Evolutionary conservation across 441 rosid species (phyloP).

Genomic region (Capsella rubella): DNA sequence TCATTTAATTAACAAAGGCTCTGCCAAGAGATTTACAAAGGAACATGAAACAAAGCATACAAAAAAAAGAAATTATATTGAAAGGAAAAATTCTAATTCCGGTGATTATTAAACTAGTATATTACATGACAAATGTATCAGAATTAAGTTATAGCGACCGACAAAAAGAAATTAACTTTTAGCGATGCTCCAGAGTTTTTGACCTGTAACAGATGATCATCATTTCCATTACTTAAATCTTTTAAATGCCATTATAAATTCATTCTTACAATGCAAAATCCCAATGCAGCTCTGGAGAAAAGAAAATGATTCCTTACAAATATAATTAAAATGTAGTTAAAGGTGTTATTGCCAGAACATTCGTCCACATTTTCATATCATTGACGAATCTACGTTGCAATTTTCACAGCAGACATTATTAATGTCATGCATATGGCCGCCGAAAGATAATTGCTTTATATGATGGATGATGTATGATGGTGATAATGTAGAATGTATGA

Average conservation of each 20-base stretch:
- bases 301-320: not conserved
- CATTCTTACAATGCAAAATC: not conserved
- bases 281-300: conserved; percentile 29
- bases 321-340: not conserved
- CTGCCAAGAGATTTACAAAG: conserved; percentile 7
- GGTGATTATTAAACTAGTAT: conserved; percentile 38
- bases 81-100: not conserved
- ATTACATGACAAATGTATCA: conserved; percentile 26
- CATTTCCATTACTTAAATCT: conserved; percentile 16
- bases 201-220: conserved; percentile 41
- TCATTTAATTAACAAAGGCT: not conserved
- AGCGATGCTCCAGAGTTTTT: conserved; percentile 44
- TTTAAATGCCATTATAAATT: not conserved
- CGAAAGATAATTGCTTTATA: conserved; percentile 38
- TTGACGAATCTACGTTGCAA: conserved; percentile 33
- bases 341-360: conserved; percentile 41
- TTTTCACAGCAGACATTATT: conserved; percentile 30
- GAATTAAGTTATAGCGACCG: conserved; percentile 38
- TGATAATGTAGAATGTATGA: conserved; percentile 4
- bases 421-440: conserved; percentile 37
- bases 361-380: conserved; percentile 43
- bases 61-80: not conserved
- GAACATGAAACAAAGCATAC: conserved; percentile 20
- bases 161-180: conserved; percentile 36
- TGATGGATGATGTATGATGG: conserved; percentile 16